These are phyloP conservation scores for Boletus bicolor DNA, from an alignment of 768 basidiomycete species.

Conservation along the genomic window DNA sequence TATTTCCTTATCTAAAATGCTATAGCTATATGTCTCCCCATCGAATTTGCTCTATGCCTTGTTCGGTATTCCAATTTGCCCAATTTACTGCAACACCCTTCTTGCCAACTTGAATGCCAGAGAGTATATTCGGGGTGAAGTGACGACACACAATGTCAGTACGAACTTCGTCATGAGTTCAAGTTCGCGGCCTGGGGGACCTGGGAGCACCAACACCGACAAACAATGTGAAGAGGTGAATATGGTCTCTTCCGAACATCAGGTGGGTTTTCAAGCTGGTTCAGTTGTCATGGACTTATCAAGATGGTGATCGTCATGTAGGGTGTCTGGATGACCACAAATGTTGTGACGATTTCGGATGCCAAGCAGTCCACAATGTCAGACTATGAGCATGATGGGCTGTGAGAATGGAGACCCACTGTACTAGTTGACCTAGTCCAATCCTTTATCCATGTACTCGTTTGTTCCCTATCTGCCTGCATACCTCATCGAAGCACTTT, in stretches of 20 bases:
- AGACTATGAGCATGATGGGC: too few relatives aligned
- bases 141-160: background rate
- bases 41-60: background rate
- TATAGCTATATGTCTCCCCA: background rate
- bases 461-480: too few relatives aligned
- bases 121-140: constrained; percentile 3
- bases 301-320: background rate
- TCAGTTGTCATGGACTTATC: background rate
- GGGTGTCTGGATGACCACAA: too few relatives aligned
- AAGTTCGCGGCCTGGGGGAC: background rate
- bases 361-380: too few relatives aligned
- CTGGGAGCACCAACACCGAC: too few relatives aligned
- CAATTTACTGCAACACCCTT: constrained; percentile 13
- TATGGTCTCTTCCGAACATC: too few relatives aligned
- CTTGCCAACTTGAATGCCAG: constrained; percentile 12
- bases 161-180: background rate
- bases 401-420: too few relatives aligned
- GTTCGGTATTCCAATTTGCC: constrained; percentile 6
- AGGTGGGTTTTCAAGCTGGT: background rate
- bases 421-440: too few relatives aligned
- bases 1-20: too few relatives aligned
- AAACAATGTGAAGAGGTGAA: background rate
- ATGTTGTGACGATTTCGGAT: too few relatives aligned
- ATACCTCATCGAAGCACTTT: too few relatives aligned
- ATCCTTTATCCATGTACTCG: too few relatives aligned